Conservation (phyloP, 116 monocot species). For the Zostera marina region DNA sequence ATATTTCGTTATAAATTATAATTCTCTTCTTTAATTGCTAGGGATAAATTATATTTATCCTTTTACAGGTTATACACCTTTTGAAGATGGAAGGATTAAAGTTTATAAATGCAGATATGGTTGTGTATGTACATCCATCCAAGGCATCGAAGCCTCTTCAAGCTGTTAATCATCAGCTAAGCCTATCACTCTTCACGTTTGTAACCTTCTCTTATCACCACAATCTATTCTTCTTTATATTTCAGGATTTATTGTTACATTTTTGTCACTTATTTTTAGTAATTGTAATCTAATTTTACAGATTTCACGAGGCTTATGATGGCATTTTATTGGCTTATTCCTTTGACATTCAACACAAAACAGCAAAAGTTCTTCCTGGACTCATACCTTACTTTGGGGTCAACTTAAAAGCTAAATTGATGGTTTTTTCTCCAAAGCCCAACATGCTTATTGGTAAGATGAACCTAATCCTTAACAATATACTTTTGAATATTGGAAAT, state of each 20-base stretch:
- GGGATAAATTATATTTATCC: too few species aligned
- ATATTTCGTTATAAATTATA: too few species aligned
- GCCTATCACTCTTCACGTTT: conserved; percentile 74
- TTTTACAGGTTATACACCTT: background rate
- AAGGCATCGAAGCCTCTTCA: conserved; percentile 23
- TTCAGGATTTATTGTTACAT: background rate
- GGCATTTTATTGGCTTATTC: conserved; percentile 69
- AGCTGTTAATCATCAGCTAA: conserved; percentile 67
- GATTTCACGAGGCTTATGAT: conserved; percentile 66
- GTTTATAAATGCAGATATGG: conserved; percentile 36
- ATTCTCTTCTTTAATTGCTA: too few species aligned
- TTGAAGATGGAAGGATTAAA: conserved; percentile 34
- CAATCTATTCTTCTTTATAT: background rate
- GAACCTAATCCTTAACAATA: background rate
- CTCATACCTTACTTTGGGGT: conserved; percentile 63
- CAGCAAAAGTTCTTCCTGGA: conserved; percentile 66
- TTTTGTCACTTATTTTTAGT: background rate
- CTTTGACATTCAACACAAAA: conserved; percentile 14
- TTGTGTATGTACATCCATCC: conserved; percentile 72
- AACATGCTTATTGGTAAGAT: conserved; percentile 50
- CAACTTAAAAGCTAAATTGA: conserved; percentile 41
- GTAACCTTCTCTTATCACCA: background rate
- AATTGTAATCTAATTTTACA: conserved; percentile 5
- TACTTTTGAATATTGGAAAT: background rate
- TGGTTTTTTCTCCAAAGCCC: conserved; percentile 69